These are phyloP conservation scores for Coleophoma crateriformis DNA, from an alignment of 2,329 filamentous ascomycete genomes.

Conservation along the genomic window DNA sequence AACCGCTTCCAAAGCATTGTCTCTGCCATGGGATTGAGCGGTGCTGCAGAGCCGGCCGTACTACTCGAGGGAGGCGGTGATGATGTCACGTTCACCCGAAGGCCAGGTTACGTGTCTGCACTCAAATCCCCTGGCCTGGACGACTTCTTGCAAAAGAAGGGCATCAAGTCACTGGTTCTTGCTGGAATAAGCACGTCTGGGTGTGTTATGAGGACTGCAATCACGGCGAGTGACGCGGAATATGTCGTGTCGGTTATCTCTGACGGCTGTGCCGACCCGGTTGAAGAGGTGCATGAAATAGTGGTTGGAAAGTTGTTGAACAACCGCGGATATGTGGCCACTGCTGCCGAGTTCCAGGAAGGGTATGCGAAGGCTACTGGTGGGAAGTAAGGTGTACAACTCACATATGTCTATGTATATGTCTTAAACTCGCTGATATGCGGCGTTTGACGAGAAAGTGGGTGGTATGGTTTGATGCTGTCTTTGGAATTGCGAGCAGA, in stretches of 20 bases:
- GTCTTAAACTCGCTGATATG: no score
- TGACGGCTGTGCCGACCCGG: constrained; percentile 21
- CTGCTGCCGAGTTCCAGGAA: constrained; percentile 2
- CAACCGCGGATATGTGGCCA: neutral
- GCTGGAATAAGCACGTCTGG: constrained; percentile 14
- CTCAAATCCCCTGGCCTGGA: constrained; percentile 20
- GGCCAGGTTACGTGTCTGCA: constrained; percentile 20
- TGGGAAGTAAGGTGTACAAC: constrained; percentile 5
- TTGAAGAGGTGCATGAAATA: constrained; percentile 13
- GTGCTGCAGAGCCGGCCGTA: constrained; percentile 12
- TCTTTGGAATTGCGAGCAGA: no score
- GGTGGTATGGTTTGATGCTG: no score
- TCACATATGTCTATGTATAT: no score
- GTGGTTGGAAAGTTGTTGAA: neutral
- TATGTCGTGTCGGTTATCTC: constrained; percentile 22
- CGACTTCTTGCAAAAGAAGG: constrained; percentile 16
- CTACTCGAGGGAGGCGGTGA: constrained; percentile 6
- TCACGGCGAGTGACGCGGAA: constrained; percentile 18
- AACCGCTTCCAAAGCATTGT: constrained; percentile 7
- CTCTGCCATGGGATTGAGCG: constrained; percentile 6
- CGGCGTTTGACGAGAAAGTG: no score
- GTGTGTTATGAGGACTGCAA: constrained; percentile 22
- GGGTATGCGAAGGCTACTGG: neutral
- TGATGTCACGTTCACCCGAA: constrained; percentile 18
- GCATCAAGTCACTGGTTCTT: constrained; percentile 16